Conservation (phyloP, 1,284 basidiomycete species). For the Apiotrichum brassicae region DNA sequence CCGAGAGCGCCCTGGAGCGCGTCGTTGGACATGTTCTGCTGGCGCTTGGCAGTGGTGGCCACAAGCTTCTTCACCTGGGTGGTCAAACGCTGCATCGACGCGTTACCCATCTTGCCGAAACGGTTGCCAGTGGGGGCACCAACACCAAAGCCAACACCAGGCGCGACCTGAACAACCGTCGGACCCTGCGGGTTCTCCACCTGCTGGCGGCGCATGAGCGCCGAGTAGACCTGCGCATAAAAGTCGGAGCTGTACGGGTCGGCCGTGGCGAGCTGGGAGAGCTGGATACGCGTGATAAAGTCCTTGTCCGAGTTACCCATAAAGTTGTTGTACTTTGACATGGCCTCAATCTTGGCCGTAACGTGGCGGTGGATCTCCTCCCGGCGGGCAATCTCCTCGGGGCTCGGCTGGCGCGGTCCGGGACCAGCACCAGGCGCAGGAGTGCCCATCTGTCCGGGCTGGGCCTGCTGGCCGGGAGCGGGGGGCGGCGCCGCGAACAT, state of each 20-base stretch:
- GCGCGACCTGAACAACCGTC: constrained; percentile 67
- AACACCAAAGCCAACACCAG: constrained; percentile 71
- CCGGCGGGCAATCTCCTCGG: constrained; percentile 34
- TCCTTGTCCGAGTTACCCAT: constrained; percentile 94
- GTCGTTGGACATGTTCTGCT: constrained; percentile 55
- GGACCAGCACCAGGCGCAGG: background rate
- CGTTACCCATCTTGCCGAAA: constrained; percentile 62
- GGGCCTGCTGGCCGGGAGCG: constrained; percentile 11
- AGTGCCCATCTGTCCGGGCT: constrained; percentile 4
- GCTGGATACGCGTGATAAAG: constrained; percentile 98
- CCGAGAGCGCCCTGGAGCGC: constrained; percentile 90
- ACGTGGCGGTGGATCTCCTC: constrained; percentile 34
- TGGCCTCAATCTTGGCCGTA: constrained; percentile 40
- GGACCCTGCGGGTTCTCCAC: constrained; percentile 50
- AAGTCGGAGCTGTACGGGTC: constrained; percentile 98
- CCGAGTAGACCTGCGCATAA: constrained; percentile 93
- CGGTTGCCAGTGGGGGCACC: constrained; percentile 57
- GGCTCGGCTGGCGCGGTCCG: constrained; percentile 19
- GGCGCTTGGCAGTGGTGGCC: constrained; percentile 77
- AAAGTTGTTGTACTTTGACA: constrained; percentile 94
- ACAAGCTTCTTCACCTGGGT: constrained; percentile 96
- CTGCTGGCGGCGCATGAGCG: constrained; percentile 68
- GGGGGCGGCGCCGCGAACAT: constrained; percentile 38
- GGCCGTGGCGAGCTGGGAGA: constrained; percentile 90
- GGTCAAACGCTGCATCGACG: constrained; percentile 89